A percentile compares a stretch with the other conserved stretches of the same genome.
These are phyloP conservation scores for Acanthochlamys bracteata DNA, from an alignment of 106 monocot species.

Conservation along the genomic window DNA sequence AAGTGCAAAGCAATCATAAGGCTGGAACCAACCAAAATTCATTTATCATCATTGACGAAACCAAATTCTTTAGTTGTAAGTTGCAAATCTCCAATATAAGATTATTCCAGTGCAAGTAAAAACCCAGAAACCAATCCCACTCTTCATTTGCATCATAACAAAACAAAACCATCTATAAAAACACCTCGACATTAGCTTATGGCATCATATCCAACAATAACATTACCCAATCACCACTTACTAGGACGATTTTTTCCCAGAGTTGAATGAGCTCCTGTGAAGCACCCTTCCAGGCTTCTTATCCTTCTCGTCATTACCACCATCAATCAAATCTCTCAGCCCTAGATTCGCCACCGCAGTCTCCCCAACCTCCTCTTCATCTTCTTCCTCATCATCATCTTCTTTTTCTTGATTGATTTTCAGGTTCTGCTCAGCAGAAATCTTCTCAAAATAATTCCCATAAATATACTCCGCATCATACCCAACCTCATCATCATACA, in stretches of 20 bases:
- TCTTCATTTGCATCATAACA: too few relatives aligned
- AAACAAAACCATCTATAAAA: too few relatives aligned
- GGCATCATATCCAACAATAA: too few relatives aligned
- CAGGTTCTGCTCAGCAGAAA: slow-evolving; percentile 24
- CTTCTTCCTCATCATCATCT: slow-evolving; percentile 20
- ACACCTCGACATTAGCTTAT: too few relatives aligned
- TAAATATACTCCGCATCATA: slow-evolving; percentile 88
- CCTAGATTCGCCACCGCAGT: slow-evolving; percentile 29
- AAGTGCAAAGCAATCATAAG: too few relatives aligned
- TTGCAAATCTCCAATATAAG: too few relatives aligned
- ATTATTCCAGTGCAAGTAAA: too few relatives aligned
- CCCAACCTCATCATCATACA: slow-evolving; percentile 84
- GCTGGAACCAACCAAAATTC: too few relatives aligned
- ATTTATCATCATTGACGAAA: too few relatives aligned
- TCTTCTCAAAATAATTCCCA: slow-evolving; percentile 84
- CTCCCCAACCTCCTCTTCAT: slow-evolving; percentile 30
- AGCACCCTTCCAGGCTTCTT: slow-evolving; percentile 22
- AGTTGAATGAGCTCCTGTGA: slow-evolving; percentile 31
- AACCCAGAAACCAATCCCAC: too few relatives aligned
- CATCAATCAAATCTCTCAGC: slow-evolving; percentile 71
- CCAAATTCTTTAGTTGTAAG: too few relatives aligned
- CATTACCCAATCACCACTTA: neutral
- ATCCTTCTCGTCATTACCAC: slow-evolving; percentile 13
- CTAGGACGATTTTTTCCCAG: neutral
- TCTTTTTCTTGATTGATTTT: neutral